A percentile compares a stretch with the other conserved stretches of the same genome.
These are phyloP conservation scores for Neoscytalidium dimidiatum DNA, from an alignment of 2,329 filamentous ascomycete species.

Conservation along the genomic window DNA sequence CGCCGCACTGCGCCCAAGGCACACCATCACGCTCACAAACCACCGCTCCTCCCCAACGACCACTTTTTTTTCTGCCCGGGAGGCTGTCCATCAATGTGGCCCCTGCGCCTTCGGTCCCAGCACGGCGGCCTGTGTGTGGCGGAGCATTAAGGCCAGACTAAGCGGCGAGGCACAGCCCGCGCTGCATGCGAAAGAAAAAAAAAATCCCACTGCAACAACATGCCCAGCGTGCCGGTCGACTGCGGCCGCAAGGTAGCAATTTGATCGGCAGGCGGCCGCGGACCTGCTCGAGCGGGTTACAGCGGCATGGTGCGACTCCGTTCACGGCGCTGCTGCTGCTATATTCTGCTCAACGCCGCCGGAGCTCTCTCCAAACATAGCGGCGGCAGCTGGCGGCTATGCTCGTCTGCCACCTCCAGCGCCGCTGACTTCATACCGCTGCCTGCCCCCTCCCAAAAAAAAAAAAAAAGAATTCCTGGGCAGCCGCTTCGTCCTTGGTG, in stretches of 20 bases:
- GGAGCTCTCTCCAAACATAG: slow-evolving; percentile 9
- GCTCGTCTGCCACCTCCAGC: neutral
- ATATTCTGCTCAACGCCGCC: neutral
- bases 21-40: neutral
- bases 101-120: slow-evolving; percentile 8
- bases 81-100: slow-evolving; percentile 10
- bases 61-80: neutral
- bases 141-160: slow-evolving; percentile 12
- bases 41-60: neutral
- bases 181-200: neutral
- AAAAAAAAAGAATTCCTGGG: no score
- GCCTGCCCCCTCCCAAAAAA: neutral
- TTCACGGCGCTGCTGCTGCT: neutral
- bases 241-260: neutral
- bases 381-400: neutral
- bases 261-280: neutral
- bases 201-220: slow-evolving; percentile 3
- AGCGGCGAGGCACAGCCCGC: slow-evolving; percentile 4
- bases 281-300: neutral
- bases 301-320: slow-evolving; percentile 6
- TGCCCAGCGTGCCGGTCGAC: neutral
- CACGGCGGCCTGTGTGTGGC: slow-evolving; percentile 6
- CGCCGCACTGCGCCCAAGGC: neutral
- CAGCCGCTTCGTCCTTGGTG: neutral
- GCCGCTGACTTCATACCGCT: slow-evolving; percentile 14